A percentile compares a stretch with the other conserved stretches of the same genome.
These are phyloP conservation scores for Arthrinium puccinioides DNA, from an alignment of 2,329 filamentous ascomycete species.

Conservation along the genomic window DNA sequence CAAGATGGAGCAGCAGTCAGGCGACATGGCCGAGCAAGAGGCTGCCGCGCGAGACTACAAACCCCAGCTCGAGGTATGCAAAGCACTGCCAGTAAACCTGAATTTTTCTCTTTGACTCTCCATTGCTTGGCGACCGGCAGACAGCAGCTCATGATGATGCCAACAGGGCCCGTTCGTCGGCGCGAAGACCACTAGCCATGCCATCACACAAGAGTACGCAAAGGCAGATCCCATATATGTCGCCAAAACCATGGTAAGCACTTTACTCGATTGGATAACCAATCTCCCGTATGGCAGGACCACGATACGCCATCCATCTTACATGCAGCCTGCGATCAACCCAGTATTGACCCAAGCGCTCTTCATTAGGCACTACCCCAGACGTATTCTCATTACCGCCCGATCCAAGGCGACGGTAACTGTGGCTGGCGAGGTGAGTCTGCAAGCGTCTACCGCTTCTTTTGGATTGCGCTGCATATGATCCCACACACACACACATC, in stretches of 20 bases:
- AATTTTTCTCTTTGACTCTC: neutral
- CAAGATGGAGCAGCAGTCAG: constrained; percentile 31
- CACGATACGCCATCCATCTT: neutral
- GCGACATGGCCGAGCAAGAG: constrained; percentile 51
- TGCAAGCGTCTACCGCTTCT: constrained; percentile 8
- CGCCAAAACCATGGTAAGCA: constrained; percentile 75
- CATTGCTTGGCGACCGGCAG: too few species aligned
- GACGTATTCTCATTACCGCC: constrained; percentile 81
- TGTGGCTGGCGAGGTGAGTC: constrained; percentile 94
- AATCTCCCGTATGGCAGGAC: neutral
- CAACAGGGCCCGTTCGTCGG: constrained; percentile 76
- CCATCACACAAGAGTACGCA: constrained; percentile 79
- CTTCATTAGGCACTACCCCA: constrained; percentile 72
- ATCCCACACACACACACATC: too few species aligned
- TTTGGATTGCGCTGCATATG: constrained; percentile 10
- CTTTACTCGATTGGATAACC: neutral
- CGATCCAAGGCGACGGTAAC: constrained; percentile 86
- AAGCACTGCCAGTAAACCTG: neutral
- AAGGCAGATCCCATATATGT: constrained; percentile 80
- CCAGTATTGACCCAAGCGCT: too few species aligned
- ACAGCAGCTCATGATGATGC: constrained; percentile 16
- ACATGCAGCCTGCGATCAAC: neutral
- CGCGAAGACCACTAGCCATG: constrained; percentile 66
- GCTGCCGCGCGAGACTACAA: constrained; percentile 53
- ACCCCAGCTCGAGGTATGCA: constrained; percentile 46